Percentiles rank a stretch among this genome's conserved stretches.
phyloP scores from a whole-genome alignment of 2,329 filamentous ascomycete species.

The Aureobasidium sp. region DNA sequence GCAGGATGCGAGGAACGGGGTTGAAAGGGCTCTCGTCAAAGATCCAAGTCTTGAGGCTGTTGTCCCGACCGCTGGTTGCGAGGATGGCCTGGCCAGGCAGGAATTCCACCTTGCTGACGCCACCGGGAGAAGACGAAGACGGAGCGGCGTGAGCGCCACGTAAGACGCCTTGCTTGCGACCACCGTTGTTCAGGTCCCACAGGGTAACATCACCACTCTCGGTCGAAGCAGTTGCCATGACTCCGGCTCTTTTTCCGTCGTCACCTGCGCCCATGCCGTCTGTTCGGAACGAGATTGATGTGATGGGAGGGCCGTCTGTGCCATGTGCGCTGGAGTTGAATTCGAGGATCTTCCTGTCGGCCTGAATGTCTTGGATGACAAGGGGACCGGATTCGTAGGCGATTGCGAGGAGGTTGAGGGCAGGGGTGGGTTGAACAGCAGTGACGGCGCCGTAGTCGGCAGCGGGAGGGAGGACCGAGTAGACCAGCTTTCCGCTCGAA shows the following conservation, averaged over 20 bases:
- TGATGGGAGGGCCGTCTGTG: conserved; percentile 58
- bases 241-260: conserved; percentile 75
- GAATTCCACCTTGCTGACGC: conserved; percentile 84
- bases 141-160: conserved; percentile 82
- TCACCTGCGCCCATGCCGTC: conserved; percentile 83
- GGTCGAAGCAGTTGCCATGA: conserved; percentile 84
- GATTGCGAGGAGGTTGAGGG: conserved; percentile 77
- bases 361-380: conserved; percentile 72
- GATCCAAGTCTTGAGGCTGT: conserved; percentile 92
- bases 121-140: conserved; percentile 62
- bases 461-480: conserved; percentile 74
- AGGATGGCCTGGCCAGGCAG: conserved; percentile 82
- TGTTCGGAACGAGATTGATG: conserved; percentile 81
- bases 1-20: conserved; percentile 74
- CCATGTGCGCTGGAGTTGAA: conserved; percentile 37
- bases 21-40: conserved; percentile 91
- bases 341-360: conserved; percentile 62
- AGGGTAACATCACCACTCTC: conserved; percentile 83
- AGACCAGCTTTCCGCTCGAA: conserved; percentile 81
- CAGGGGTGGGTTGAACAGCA: conserved; percentile 75
- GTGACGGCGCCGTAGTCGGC: conserved; percentile 74
- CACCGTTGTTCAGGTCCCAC: conserved; percentile 90
- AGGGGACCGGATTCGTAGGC: conserved; percentile 76
- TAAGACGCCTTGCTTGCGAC: conserved; percentile 77
- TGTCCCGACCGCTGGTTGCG: conserved; percentile 84